phyloP scores from a whole-genome alignment of 192 early-diverging fungal genomes.

The Gonapodya sp. region DNA sequence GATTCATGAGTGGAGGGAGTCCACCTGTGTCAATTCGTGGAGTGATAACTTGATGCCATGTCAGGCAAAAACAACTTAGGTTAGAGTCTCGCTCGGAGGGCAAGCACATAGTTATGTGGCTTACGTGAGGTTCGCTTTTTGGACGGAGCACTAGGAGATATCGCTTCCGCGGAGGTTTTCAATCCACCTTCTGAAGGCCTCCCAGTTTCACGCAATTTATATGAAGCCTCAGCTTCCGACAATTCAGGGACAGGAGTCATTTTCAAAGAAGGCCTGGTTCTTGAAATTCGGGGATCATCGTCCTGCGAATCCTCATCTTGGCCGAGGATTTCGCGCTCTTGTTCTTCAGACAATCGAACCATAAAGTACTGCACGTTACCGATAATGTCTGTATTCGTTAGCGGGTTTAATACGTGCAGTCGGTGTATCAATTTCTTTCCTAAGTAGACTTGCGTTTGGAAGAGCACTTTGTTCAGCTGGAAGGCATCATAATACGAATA shows the following conservation, averaged over 20 bases:
- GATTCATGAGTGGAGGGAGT: background rate
- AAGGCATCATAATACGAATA: constrained; percentile 54
- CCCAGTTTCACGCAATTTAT: background rate
- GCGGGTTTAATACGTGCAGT: constrained; percentile 52
- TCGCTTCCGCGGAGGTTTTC: background rate
- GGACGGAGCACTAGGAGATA: background rate
- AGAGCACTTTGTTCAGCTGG: constrained; percentile 53
- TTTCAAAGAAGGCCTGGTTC: background rate
- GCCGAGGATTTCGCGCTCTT: constrained; percentile 1
- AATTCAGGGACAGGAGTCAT: background rate
- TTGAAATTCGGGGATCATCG: background rate
- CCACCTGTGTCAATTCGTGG: background rate
- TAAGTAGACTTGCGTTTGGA: constrained; percentile 54
- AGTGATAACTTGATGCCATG: too few relatives aligned
- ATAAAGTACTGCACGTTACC: constrained; percentile 56
- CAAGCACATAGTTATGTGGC: background rate
- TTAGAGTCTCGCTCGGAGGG: background rate
- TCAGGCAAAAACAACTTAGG: too few relatives aligned
- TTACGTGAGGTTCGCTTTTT: background rate
- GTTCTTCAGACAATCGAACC: constrained; percentile 23
- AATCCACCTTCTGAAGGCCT: background rate
- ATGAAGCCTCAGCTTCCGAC: background rate
- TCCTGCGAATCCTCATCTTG: background rate
- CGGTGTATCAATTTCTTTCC: constrained; percentile 54
- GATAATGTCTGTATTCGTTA: constrained; percentile 58